Percentiles rank a stretch among this genome's conserved stretches.
Evolutionary conservation across 495 filamentous ascomycete genomes (phyloP).

Genomic region (Clavariopsis aquatica): DNA sequence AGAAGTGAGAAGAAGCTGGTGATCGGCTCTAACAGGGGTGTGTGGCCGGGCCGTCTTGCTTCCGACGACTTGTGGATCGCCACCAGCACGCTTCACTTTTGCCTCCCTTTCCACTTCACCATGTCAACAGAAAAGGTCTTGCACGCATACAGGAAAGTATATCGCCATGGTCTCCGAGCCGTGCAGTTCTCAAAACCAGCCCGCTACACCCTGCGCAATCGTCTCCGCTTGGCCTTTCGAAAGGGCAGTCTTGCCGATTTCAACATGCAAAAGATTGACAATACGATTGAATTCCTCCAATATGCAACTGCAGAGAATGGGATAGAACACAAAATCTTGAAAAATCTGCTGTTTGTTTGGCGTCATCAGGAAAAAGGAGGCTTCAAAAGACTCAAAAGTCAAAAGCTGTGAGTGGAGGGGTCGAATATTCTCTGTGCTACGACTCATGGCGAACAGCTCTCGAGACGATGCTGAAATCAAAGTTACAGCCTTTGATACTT

Average conservation of each 20-base stretch:
- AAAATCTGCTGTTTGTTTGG: conserved; percentile 70
- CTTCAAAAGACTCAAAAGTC: background rate
- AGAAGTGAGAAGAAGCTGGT: too few relatives aligned
- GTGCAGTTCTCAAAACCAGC: conserved; percentile 78
- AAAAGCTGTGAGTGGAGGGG: conserved; percentile 4
- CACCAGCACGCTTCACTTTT: background rate
- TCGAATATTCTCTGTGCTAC: background rate
- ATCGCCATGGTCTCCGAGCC: conserved; percentile 70
- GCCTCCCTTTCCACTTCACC: conserved; percentile 2
- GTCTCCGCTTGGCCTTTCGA: conserved; percentile 72
- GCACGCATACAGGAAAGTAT: conserved; percentile 77
- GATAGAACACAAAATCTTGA: conserved; percentile 78
- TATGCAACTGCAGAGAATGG: conserved; percentile 66
- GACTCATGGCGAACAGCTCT: conserved; percentile 11
- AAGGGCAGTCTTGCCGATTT: conserved; percentile 54
- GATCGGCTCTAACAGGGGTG: background rate
- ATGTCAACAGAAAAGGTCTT: conserved; percentile 56
- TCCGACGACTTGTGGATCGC: background rate
- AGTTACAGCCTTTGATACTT: conserved; percentile 41
- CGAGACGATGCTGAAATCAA: conserved; percentile 18
- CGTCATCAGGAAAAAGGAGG: conserved; percentile 40
- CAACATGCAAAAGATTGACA: conserved; percentile 60
- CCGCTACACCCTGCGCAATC: conserved; percentile 64
- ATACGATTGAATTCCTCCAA: conserved; percentile 76
- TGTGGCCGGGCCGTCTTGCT: background rate